Conservation (phyloP, 805 yeast species). For the Tetrapisispora fleetii region DNA sequence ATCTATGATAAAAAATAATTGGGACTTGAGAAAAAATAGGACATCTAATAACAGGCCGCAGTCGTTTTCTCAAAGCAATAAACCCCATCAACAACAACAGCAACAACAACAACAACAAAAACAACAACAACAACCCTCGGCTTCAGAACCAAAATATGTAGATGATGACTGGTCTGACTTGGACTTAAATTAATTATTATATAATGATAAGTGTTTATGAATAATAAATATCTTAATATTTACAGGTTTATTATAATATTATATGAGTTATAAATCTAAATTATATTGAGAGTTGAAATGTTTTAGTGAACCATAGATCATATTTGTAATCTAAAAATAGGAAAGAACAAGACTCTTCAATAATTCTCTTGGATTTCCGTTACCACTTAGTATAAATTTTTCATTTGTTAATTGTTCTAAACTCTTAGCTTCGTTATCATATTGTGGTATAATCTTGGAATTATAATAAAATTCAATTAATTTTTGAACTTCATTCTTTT, state of each 20-base stretch:
- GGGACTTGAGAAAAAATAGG: slow-evolving; percentile 48
- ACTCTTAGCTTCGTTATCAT: slow-evolving; percentile 26
- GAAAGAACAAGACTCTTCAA: slow-evolving; percentile 28
- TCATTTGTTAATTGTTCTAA: slow-evolving; percentile 34
- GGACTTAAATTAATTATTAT: not conserved
- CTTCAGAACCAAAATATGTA: slow-evolving; percentile 20
- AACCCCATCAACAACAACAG: not conserved
- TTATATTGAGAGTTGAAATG: not conserved
- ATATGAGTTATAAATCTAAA: not conserved
- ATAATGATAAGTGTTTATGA: not conserved
- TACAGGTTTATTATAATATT: slow-evolving; percentile 6
- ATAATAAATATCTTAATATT: slow-evolving; percentile 5
- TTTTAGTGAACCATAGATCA: not conserved
- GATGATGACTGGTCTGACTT: slow-evolving; percentile 29
- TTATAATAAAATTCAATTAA: slow-evolving; percentile 34
- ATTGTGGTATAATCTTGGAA: slow-evolving; percentile 33
- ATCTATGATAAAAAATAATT: slow-evolving; percentile 43
- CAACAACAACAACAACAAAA: not conserved
- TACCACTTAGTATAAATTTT: slow-evolving; percentile 48
- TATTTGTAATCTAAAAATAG: slow-evolving; percentile 4
- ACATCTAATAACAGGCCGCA: slow-evolving; percentile 4
- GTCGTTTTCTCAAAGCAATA: not conserved
- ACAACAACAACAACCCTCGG: not conserved
- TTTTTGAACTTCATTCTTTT: slow-evolving; percentile 35
- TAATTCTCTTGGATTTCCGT: slow-evolving; percentile 53